Evolutionary conservation across 2,329 filamentous ascomycete species (phyloP).

Genomic region (Xylariaceae sp.): DNA sequence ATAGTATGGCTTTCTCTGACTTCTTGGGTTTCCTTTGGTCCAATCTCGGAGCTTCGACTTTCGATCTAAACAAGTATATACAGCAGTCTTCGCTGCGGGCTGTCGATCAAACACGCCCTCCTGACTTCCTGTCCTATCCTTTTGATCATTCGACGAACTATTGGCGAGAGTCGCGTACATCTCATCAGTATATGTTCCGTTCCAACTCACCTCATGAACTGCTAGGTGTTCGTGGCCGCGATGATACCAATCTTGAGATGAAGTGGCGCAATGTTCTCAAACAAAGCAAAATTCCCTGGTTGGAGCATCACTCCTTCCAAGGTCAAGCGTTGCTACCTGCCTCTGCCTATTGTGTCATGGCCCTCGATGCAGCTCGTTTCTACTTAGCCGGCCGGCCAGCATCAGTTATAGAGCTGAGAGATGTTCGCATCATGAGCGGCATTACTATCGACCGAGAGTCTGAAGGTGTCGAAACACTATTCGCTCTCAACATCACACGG

Average conservation of each 20-base stretch:
- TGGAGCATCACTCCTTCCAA: slow-evolving; percentile 40
- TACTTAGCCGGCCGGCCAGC: slow-evolving; percentile 22
- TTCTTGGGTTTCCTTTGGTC: slow-evolving; percentile 28
- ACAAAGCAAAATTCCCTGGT: slow-evolving; percentile 37
- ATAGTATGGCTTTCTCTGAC: slow-evolving; percentile 22
- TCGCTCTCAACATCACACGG: slow-evolving; percentile 26
- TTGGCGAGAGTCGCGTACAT: slow-evolving; percentile 43
- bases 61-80: slow-evolving; percentile 22
- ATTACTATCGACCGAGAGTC: slow-evolving; percentile 28
- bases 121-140: slow-evolving; percentile 39
- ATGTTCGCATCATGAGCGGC: slow-evolving; percentile 27
- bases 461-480: slow-evolving; percentile 35
- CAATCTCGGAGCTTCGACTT: slow-evolving; percentile 14
- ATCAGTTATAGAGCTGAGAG: slow-evolving; percentile 24
- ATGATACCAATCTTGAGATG: slow-evolving; percentile 33
- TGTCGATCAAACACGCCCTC: slow-evolving; percentile 12
- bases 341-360: slow-evolving; percentile 46
- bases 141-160: slow-evolving; percentile 45
- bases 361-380: slow-evolving; percentile 39
- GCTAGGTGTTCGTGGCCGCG: slow-evolving; percentile 35
- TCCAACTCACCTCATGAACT: slow-evolving; percentile 32
- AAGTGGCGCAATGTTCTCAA: slow-evolving; percentile 41
- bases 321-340: slow-evolving; percentile 43
- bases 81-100: slow-evolving; percentile 15
- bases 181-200: slow-evolving; percentile 36